Evolutionary conservation across 352 stramenopile genomes (phyloP), one percentile per base, ranked within the genome.

Genomic region (Phytophthora sojae): DNA sequence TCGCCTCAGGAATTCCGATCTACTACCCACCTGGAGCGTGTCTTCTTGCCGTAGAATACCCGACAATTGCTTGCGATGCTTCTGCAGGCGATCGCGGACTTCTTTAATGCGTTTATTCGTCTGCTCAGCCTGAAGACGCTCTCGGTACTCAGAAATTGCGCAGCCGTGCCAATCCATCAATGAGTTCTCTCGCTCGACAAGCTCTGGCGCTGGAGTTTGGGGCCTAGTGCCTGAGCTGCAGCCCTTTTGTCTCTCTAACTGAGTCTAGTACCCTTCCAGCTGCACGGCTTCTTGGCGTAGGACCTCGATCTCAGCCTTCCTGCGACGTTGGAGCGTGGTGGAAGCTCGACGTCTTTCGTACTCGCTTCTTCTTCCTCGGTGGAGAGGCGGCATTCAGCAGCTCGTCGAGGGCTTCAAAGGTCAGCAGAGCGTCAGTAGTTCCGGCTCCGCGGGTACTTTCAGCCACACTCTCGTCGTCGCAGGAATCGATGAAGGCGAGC

Each of bases 71-170:
- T 66, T 52, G 37, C n/a, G 44, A 17, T 64, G 19, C 32, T 69
- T 71, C 8, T 25, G 12, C 29, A 75, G 65, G 17, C 65, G 54
- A 6, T 39, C 8, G 29, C 64, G n/a, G n/a, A 71, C 52, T 9
- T 57, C 51, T 17, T 71, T 71, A 2, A 78, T 30, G 26, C 58
- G 58, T 11, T 29, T 32, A 52, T 75, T 78, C 4, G 56, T 71
- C 6, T 68, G 51, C 23, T 78, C 59, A 0, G 65, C 50, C 3
- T 53, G 52, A 21, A 63, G 56, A 0, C 65, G 71, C 23, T 74
- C 44, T 32, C 50, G 60, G 11, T 66, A 71, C 51, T 67, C 42
- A 19, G 23, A 15, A 32, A 58, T 32, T 3, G 63, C 64, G 2
- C 61, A 3, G n/a, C 57, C 21, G 23, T 67, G 60, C 64, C 53